Percentiles rank a stretch among this genome's conserved stretches.
Conservation (phyloP, 257 asterid species). For the Primulina tabacum region DNA sequence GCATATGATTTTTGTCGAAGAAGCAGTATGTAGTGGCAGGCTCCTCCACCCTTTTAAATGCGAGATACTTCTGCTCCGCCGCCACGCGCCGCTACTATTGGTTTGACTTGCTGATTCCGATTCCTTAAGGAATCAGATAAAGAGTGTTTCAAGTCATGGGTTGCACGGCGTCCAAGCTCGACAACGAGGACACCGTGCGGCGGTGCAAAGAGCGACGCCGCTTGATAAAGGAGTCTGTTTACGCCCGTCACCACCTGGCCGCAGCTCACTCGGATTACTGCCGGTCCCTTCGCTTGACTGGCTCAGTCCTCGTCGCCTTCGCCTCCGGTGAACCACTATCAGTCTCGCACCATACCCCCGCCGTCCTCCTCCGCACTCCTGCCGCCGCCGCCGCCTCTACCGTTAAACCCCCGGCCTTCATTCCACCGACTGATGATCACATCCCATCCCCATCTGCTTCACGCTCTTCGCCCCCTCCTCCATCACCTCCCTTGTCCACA, state of each 20-base stretch:
- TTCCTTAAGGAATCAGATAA: background rate
- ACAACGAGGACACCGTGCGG: slow-evolving; percentile 94
- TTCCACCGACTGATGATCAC: slow-evolving; percentile 30
- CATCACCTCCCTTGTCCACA: slow-evolving; percentile 39
- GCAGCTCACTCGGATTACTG: slow-evolving; percentile 96
- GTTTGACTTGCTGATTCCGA: background rate
- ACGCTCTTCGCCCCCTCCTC: slow-evolving; percentile 36
- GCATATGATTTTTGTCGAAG: background rate
- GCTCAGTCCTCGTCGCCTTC: slow-evolving; percentile 75
- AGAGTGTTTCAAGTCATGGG: slow-evolving; percentile 47
- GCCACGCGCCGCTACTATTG: slow-evolving; percentile 16
- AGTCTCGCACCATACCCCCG: slow-evolving; percentile 77
- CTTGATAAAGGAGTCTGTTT: slow-evolving; percentile 78
- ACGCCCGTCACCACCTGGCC: slow-evolving; percentile 91
- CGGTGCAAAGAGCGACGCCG: slow-evolving; percentile 99
- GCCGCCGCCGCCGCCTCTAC: slow-evolving; percentile 41
- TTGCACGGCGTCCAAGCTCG: slow-evolving; percentile 89
- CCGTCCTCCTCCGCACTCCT: slow-evolving; percentile 70
- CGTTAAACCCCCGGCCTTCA: slow-evolving; percentile 22
- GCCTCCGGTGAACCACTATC: slow-evolving; percentile 88
- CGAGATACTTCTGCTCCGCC: background rate
- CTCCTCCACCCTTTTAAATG: background rate
- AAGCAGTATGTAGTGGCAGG: background rate
- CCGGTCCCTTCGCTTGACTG: slow-evolving; percentile 79
- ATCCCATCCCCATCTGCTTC: slow-evolving; percentile 39